Base-by-base conservation (phyloP, 2,329 filamentous ascomycete genomes). In the Talaromyces sp. region DNA sequence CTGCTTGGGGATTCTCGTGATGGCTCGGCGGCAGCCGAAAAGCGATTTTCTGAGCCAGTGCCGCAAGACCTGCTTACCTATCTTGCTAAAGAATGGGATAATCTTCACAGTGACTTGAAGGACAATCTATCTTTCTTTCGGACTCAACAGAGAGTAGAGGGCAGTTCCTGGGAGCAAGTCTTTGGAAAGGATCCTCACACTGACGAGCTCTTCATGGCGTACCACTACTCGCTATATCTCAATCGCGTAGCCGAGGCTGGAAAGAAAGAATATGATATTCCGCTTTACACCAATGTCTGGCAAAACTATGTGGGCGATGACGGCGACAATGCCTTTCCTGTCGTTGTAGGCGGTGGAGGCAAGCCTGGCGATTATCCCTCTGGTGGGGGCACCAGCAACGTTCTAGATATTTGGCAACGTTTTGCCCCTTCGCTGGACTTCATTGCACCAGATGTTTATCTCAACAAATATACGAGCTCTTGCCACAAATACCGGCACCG, bases 1-100 rank as follows among this genome's bases (percentile, higher is more conserved):
- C 62, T 84, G 0, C 70, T 84, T 0, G 81, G 81, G 0, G 82
- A 84, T 64, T 83, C 78, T 8, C 73, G 81, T 24, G 82, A 84
- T 64, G 71, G 77, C 2, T 79, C 75, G 3, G 65, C 66, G 1
- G 66, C 67, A 6, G 81, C 80, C 1, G 71, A 82, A 19, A 67
- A 73, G 55, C 72, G 66, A 0, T 84, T 82, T 64, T 59, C 60
- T 3, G 63, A 71, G 27, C 62, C 72, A 5, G 72, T 79, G 10
- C 77, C 78, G 0, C 53, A 66, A 8, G 71, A 77, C 1, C 65
- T 80, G 8, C 57, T 77, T 27, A 63, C 68, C 35, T 73, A 67
- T 58, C 68, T 73, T n/a, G 26, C 19, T 26, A 38, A 58, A 21
- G 56, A 58, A 26, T 58, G 46, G 41, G 24, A 58, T 1, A 38